Conservation (phyloP, 352 stramenopile genomes). For the Thraustotheca clavata region DNA sequence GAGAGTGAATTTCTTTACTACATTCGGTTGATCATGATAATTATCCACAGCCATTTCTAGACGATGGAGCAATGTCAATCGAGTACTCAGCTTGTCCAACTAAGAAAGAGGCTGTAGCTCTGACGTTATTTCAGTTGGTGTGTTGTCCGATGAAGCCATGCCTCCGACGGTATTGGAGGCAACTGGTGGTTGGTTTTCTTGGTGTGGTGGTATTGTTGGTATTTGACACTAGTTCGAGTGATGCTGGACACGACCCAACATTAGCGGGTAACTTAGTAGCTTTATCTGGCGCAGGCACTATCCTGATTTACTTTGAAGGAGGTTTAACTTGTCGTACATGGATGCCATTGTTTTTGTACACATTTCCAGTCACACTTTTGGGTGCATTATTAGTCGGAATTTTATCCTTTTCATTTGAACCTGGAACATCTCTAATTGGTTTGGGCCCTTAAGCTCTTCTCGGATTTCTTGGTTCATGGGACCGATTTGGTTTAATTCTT, state of each 20-base stretch:
- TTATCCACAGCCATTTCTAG: too few relatives aligned
- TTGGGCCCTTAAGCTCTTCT: conserved; percentile 4
- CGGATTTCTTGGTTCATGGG: not conserved
- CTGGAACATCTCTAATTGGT: not conserved
- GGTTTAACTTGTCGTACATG: conserved; percentile 3
- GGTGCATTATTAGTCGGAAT: not conserved
- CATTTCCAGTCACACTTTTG: conserved; percentile 7
- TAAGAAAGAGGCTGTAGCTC: not conserved
- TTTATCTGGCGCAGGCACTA: not conserved
- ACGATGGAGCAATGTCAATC: not conserved
- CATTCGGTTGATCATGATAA: too few relatives aligned
- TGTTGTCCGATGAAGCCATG: not conserved
- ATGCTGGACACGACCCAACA: not conserved
- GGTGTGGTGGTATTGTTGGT: conserved; percentile 10
- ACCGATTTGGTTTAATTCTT: conserved; percentile 15
- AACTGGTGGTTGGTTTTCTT: conserved; percentile 2
- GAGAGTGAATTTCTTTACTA: too few relatives aligned
- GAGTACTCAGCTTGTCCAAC: not conserved
- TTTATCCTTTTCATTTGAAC: conserved; percentile 4
- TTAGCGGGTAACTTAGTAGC: conserved; percentile 5
- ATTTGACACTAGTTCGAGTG: not conserved
- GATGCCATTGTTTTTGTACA: conserved; percentile 18
- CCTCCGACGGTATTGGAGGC: conserved; percentile 16
- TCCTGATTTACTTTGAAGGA: conserved; percentile 12
- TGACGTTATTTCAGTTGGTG: conserved; percentile 13